Conservation (phyloP, 768 basidiomycete species). For the Royoungia palumana region DNA sequence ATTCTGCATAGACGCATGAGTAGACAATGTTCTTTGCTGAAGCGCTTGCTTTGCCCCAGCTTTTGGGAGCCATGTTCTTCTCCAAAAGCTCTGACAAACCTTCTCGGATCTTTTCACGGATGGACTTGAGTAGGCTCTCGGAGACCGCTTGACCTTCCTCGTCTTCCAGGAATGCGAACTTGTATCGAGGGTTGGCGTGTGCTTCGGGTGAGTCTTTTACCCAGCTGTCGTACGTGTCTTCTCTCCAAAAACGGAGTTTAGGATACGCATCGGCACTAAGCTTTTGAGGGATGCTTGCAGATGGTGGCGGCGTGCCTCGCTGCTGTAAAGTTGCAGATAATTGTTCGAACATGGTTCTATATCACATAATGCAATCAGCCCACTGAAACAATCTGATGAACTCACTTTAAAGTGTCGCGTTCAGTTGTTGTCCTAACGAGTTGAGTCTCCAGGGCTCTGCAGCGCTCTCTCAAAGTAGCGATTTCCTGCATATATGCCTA, state of each 20-base stretch:
- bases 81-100: slow-evolving; percentile 1
- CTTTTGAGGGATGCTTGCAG: too few species aligned
- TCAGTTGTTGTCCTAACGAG: too few species aligned
- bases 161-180: neutral
- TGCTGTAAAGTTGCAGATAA: neutral
- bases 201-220: neutral
- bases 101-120: neutral
- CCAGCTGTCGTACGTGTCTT: neutral
- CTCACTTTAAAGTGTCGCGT: too few species aligned
- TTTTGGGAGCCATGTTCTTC: neutral
- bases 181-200: neutral
- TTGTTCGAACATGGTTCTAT: too few species aligned
- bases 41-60: slow-evolving; percentile 3
- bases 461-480: too few species aligned
- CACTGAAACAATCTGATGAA: too few species aligned
- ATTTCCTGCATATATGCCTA: too few species aligned
- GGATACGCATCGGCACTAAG: neutral
- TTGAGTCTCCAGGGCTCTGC: too few species aligned
- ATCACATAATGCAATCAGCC: too few species aligned
- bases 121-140: neutral
- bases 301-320: too few species aligned
- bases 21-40: neutral
- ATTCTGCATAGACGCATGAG: too few species aligned
- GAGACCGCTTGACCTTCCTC: neutral
- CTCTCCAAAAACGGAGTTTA: neutral